phyloP scores from a whole-genome alignment of 208 protist genomes.

The Trypanosoma mega region DNA sequence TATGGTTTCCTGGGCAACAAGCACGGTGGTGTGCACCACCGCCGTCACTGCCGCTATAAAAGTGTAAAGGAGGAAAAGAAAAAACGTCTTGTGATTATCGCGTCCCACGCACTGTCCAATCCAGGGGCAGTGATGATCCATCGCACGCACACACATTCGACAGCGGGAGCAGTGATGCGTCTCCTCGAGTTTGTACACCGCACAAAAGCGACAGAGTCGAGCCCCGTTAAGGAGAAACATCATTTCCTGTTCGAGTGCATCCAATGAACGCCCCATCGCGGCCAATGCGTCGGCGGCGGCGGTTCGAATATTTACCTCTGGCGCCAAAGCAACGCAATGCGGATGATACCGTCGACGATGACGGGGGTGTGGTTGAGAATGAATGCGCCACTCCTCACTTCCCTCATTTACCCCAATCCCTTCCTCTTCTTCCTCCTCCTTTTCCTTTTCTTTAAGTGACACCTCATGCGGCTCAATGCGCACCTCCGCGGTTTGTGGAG shows the following conservation, averaged over 20 bases:
- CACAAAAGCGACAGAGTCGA: slow-evolving; percentile 57
- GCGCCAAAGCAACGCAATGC: not conserved
- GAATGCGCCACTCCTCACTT: no score
- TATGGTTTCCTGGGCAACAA: not conserved
- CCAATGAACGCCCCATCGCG: slow-evolving; percentile 11
- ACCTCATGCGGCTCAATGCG: no score
- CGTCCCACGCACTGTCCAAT: slow-evolving; percentile 77
- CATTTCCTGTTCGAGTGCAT: slow-evolving; percentile 44
- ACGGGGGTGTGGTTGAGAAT: not conserved
- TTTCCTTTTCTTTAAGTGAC: no score
- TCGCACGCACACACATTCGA: slow-evolving; percentile 61
- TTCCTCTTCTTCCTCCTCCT: no score
- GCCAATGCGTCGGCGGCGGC: slow-evolving; percentile 18
- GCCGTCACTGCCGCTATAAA: not conserved
- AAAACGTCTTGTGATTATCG: slow-evolving; percentile 79
- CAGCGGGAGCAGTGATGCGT: slow-evolving; percentile 85
- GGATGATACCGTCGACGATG: not conserved
- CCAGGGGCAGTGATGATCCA: slow-evolving; percentile 84
- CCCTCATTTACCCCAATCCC: no score
- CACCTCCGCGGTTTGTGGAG: no score
- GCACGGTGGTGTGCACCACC: not conserved
- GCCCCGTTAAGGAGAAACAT: slow-evolving; percentile 46
- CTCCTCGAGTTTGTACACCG: slow-evolving; percentile 66
- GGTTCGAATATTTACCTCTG: not conserved
- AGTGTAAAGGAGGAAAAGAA: slow-evolving; percentile 58